Percentiles rank a stretch among this genome's conserved stretches.
Evolutionary conservation across 1,139 yeast species (phyloP).

Genomic region (Blastobotrys petasosporus): DNA sequence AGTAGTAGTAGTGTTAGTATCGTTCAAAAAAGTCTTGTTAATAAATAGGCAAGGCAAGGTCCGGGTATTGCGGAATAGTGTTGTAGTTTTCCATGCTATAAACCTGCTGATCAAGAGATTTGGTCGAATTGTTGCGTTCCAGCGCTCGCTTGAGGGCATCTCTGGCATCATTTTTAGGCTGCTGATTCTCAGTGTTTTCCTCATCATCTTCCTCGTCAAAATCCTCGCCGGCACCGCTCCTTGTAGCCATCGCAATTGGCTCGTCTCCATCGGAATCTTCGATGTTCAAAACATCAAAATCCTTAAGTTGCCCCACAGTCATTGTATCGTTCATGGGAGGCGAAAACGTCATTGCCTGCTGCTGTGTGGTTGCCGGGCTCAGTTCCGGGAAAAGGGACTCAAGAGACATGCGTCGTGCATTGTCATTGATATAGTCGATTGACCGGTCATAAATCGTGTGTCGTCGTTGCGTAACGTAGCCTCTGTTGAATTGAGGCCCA

Average conservation of each 20-base stretch:
- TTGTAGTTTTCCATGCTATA: neutral
- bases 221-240: slow-evolving; percentile 4
- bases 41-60: slow-evolving; percentile 8
- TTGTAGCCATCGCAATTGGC: neutral
- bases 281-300: slow-evolving; percentile 1
- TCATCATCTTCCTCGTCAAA: slow-evolving; percentile 5
- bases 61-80: slow-evolving; percentile 3
- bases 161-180: slow-evolving; percentile 14
- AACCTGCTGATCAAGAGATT: slow-evolving; percentile 9
- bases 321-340: neutral
- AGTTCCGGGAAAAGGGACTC: slow-evolving; percentile 22
- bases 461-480: slow-evolving; percentile 2
- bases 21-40: neutral
- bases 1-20: neutral
- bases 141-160: slow-evolving; percentile 16
- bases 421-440: slow-evolving; percentile 15
- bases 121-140: slow-evolving; percentile 12
- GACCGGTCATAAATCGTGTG: slow-evolving; percentile 16
- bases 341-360: neutral
- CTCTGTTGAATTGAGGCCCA: too few species aligned
- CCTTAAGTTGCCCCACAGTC: neutral
- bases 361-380: slow-evolving; percentile 10
- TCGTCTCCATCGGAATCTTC: slow-evolving; percentile 11
- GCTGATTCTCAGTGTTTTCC: neutral
- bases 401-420: slow-evolving; percentile 18